Evolutionary conservation across 139 green algal genomes (phyloP).

Genomic region (Chlamydomonas sphaeroides): DNA sequence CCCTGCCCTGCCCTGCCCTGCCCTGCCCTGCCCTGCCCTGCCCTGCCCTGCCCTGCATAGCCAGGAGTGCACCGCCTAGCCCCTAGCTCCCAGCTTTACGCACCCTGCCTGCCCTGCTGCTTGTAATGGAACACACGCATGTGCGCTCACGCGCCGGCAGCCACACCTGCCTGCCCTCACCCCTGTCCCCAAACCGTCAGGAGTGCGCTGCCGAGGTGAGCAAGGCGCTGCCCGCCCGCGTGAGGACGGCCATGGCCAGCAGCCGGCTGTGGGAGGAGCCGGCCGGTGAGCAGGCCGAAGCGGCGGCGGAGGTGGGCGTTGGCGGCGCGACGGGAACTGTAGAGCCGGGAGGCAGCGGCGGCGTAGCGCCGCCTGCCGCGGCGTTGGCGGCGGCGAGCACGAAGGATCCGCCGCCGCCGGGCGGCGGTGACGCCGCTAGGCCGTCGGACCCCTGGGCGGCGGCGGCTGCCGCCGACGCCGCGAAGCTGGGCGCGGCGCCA

Average conservation of each 20-base stretch:
- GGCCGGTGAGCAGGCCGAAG: neutral
- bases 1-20: too few relatives aligned
- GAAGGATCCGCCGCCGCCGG: neutral
- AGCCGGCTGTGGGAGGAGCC: slow-evolving; percentile 1
- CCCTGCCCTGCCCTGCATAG: too few relatives aligned
- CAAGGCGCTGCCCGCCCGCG: slow-evolving; percentile 53
- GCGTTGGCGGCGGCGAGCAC: neutral
- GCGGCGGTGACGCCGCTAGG: neutral
- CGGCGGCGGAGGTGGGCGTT: neutral
- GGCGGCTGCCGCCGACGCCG: too few relatives aligned
- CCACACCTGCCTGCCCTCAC: neutral
- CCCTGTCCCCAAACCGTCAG: neutral
- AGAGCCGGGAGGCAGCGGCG: neutral
- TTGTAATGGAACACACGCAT: too few relatives aligned
- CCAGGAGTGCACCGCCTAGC: too few relatives aligned
- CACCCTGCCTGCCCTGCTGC: too few relatives aligned
- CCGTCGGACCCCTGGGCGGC: neutral
- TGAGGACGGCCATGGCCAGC: slow-evolving; percentile 36
- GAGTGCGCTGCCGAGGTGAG: slow-evolving; percentile 64
- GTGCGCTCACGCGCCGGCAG: too few relatives aligned
- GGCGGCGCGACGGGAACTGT: too few relatives aligned
- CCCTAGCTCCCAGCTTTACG: too few relatives aligned
- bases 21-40: too few relatives aligned
- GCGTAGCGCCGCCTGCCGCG: too few relatives aligned
- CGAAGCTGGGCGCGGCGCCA: neutral